Evolutionary conservation across 2,329 filamentous ascomycete genomes (phyloP).

Genomic region (Plenodomus tracheiphilus): DNA sequence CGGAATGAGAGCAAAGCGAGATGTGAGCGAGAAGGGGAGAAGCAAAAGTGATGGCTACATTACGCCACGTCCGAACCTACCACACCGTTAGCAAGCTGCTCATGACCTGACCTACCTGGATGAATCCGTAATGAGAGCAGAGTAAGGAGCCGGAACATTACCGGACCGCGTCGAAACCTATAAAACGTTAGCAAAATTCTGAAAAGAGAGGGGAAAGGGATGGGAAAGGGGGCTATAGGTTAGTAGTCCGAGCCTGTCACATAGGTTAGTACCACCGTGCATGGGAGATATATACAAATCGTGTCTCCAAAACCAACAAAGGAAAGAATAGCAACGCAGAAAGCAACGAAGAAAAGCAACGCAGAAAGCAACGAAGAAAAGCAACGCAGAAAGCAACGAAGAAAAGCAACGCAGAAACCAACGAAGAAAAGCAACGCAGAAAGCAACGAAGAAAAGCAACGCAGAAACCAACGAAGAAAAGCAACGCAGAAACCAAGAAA

Average conservation of each 20-base stretch:
- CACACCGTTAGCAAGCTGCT: no score
- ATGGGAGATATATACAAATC: neutral
- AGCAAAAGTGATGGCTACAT: no score
- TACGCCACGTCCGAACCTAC: no score
- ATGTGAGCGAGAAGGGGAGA: no score
- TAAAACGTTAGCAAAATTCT: neutral
- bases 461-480: no score
- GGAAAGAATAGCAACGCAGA: neutral
- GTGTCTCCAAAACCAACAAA: neutral
- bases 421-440: no score
- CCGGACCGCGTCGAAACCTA: neutral
- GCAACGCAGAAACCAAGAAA: no score
- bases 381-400: no score
- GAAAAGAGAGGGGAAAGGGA: neutral
- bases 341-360: neutral
- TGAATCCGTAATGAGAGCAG: no score
- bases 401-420: no score
- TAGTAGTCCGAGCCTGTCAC: neutral
- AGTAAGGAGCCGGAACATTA: neutral
- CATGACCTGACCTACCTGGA: neutral
- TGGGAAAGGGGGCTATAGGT: neutral
- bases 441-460: no score
- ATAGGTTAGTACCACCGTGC: neutral
- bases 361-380: neutral
- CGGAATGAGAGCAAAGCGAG: no score